Evolutionary conservation across 2,329 filamentous ascomycete genomes (phyloP).

Genomic region (Monosporascus sp.): DNA sequence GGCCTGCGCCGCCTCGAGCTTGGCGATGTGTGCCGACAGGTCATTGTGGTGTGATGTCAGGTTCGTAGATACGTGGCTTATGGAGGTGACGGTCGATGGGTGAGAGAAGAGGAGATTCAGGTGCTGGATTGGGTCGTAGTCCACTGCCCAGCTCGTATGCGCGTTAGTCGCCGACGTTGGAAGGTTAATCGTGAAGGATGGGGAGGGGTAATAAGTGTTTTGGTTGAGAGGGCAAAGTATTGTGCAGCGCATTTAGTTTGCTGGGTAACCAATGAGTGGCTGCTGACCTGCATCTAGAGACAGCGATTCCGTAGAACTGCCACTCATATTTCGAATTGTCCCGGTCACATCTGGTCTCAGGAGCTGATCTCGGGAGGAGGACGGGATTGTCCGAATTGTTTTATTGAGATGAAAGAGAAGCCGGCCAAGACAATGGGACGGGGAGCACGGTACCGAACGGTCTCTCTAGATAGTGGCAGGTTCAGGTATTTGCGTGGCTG

Average conservation of each 20-base stretch:
- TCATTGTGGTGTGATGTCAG: conserved; percentile 75
- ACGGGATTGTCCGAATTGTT: too few relatives aligned
- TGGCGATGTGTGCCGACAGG: conserved; percentile 70
- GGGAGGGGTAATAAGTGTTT: not conserved
- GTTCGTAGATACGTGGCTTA: conserved; percentile 66
- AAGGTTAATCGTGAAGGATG: not conserved
- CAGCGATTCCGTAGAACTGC: conserved; percentile 28
- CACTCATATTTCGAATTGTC: conserved; percentile 32
- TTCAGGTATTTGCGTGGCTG: too few relatives aligned
- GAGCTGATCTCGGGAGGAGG: too few relatives aligned
- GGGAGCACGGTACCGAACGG: too few relatives aligned
- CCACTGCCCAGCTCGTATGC: conserved; percentile 35
- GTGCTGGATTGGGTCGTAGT: conserved; percentile 91
- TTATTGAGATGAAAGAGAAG: too few relatives aligned
- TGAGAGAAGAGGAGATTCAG: conserved; percentile 92
- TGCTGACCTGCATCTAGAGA: conserved; percentile 41
- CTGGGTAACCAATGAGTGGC: not conserved
- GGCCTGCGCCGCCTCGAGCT: conserved; percentile 71
- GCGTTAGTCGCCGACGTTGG: conserved; percentile 1
- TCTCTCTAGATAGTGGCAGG: too few relatives aligned
- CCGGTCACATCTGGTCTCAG: too few relatives aligned
- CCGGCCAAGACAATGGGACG: too few relatives aligned
- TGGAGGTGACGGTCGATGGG: conserved; percentile 74
- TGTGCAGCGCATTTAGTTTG: conserved; percentile 10
- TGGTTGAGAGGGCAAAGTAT: not conserved